Conservation (phyloP, 495 filamentous ascomycete species). For the Letharia lupina region DNA sequence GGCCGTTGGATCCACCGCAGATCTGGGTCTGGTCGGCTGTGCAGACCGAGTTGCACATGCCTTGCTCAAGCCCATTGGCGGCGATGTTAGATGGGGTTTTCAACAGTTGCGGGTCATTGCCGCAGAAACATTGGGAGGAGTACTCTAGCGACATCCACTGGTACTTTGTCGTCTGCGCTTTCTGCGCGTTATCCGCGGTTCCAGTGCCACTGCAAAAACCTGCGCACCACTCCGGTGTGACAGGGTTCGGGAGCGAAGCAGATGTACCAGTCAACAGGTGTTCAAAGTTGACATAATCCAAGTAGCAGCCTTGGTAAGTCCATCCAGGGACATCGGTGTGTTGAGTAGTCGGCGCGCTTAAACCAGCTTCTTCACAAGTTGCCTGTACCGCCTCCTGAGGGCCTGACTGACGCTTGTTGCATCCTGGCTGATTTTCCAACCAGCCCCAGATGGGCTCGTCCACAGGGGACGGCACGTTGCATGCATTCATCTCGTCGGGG, state of each 20-base stretch:
- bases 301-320: slow-evolving; percentile 17
- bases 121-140: slow-evolving; percentile 25
- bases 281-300: slow-evolving; percentile 14
- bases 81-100: background rate
- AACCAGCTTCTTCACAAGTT: slow-evolving; percentile 1
- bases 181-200: slow-evolving; percentile 12
- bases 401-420: background rate
- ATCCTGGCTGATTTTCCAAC: slow-evolving; percentile 4
- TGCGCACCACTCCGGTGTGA: slow-evolving; percentile 4
- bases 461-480: background rate
- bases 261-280: slow-evolving; percentile 11
- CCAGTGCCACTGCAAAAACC: slow-evolving; percentile 1
- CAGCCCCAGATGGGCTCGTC: slow-evolving; percentile 5
- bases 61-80: slow-evolving; percentile 1
- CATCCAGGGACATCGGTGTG: slow-evolving; percentile 7
- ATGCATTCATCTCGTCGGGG: slow-evolving; percentile 3
- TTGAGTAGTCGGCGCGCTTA: background rate
- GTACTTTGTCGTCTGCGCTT: slow-evolving; percentile 15
- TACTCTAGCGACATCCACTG: slow-evolving; percentile 21
- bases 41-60: slow-evolving; percentile 9
- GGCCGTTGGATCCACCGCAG: slow-evolving; percentile 9
- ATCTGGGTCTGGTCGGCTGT: slow-evolving; percentile 6
- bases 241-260: background rate
- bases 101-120: slow-evolving; percentile 2
- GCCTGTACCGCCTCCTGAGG: background rate